A percentile compares a stretch with the other conserved stretches of the same genome.
Conservation (phyloP, 805 yeast species). For the Kuraishia cidri region DNA sequence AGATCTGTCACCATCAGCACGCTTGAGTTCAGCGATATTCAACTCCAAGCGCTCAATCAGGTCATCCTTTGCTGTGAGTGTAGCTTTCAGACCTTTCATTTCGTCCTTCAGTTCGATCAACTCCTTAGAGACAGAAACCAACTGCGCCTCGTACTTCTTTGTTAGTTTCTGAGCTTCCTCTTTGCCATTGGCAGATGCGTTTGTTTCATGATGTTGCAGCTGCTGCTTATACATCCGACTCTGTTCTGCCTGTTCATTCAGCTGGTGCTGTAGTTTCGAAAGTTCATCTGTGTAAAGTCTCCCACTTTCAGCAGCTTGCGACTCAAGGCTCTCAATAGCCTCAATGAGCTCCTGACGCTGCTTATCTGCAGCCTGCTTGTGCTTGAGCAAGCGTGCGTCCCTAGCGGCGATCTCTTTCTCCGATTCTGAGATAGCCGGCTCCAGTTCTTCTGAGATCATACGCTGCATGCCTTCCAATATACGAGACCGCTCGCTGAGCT, state of each 20-base stretch:
- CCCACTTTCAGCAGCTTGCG: conserved; percentile 48
- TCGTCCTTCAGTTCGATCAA: not conserved
- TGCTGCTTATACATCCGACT: not conserved
- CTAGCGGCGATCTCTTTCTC: conserved; percentile 30
- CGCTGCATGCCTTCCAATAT: conserved; percentile 37
- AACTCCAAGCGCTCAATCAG: too few relatives aligned
- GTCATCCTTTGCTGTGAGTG: too few relatives aligned
- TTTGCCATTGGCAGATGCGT: not conserved
- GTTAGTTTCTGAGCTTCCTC: not conserved
- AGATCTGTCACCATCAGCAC: too few relatives aligned
- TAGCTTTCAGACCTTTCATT: not conserved
- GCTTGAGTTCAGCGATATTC: too few relatives aligned
- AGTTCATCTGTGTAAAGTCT: conserved; percentile 36
- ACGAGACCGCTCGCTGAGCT: conserved; percentile 31
- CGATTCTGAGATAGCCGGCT: conserved; percentile 36
- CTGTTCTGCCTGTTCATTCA: not conserved
- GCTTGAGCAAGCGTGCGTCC: conserved; percentile 38
- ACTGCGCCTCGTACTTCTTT: not conserved
- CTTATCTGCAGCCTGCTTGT: conserved; percentile 35
- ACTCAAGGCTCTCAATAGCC: conserved; percentile 45
- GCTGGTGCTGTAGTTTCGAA: conserved; percentile 2
- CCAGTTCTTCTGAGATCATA: conserved; percentile 35
- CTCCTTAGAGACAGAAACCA: not conserved
- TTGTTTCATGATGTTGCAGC: not conserved
- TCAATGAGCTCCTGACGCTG: conserved; percentile 54